Base-by-base conservation (phyloP, 331 rosid genomes). In the Malus hybrid region DNA sequence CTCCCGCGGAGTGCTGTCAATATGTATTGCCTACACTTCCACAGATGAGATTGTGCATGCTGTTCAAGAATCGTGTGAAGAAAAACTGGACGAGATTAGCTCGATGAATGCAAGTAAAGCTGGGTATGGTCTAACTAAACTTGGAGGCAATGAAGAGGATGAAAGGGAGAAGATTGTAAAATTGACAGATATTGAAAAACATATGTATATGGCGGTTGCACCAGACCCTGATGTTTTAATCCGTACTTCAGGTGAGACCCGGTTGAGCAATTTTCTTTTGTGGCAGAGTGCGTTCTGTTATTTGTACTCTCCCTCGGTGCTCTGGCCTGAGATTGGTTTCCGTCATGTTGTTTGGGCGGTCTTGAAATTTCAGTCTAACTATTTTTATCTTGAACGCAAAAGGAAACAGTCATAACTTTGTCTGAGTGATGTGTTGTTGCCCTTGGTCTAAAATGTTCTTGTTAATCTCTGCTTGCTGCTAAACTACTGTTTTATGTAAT, bases 251-350 rank as follows among this genome's bases (percentile, higher is more conserved):
- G 89, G 89, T 16, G 89, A 78, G 85, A 67, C 78, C 7, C 82
- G 85, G 18, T 56, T 81, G 70, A 86, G 89, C 80, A 86, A 86
- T 79, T 86, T 83, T 74, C 89, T 83, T 70, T 68, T 86, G 68
- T 83, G 87, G 89, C 89, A 86, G 79, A 83, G 78, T 71, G 72
- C 80, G 33, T 69, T 6, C 36, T 70, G 83, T 73, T 78, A 67
- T 68, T 69, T 83, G 75, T 83, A 80, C 82, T 83, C 87, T 22
- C 82, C 85, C 2, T 73, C 80, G 10, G 78, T 73, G 66, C 79
- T 78, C n/a, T 86, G 85, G 89, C 87, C 84, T 7, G 87, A 86
- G 67, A 80, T 83, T 80, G 86, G 84, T 22, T 73, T 86, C 26
- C 46, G 80, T 71, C 83, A 83, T 75, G 72, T 86, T 18, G 16